Evolutionary conservation across 2,329 filamentous ascomycete species (phyloP), one percentile per base, ranked within the genome.

Genomic region (Aspergillus awamori): DNA sequence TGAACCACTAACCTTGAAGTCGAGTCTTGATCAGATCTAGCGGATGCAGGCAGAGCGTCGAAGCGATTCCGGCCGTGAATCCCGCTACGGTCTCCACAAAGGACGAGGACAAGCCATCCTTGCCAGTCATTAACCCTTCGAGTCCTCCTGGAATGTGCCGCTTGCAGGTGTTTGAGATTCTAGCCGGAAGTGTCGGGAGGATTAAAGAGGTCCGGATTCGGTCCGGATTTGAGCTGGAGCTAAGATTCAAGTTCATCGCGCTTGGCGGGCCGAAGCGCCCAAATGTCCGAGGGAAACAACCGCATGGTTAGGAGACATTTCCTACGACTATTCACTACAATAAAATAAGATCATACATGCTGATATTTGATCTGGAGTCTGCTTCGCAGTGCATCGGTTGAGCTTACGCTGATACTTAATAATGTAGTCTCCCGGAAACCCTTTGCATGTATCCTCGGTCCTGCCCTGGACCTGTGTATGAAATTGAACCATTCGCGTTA

Each of bases 11-110:
- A 93, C 91, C 88, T 81, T 99, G 95, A 74, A 99, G 87, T 65
- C 95, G 90, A 63, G 94, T 98, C 83, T 99, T 99, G 75, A 98
- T 88, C 65, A 99, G 88, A 79, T 99, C 95, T 62, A 99, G 87
- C 33, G 95, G 95, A 69, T 98, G 94, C 56, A 95, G 90, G 59
- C 88, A 89, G 53, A 98, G 83, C 24, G 95, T 98, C 57, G 93
- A 90, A 69, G 93, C 85, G 59, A 92, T 85, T 63, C 95, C 95
- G 62, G 95, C 95, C 66, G 89, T 90, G 77, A 99, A 89, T 69
- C 95, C 95, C 63, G 95, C 92, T 75, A 93, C 83, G 72, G 90
- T 89, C 84, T 98, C 95, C 78, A 97, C 86, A 73, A 91, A 78
- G 70, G 90, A 92, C 78, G 91, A 87, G 72, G 90, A 89, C 74